phyloP scores from a whole-genome alignment of 495 filamentous ascomycete genomes.

The Penicillium fimorum region DNA sequence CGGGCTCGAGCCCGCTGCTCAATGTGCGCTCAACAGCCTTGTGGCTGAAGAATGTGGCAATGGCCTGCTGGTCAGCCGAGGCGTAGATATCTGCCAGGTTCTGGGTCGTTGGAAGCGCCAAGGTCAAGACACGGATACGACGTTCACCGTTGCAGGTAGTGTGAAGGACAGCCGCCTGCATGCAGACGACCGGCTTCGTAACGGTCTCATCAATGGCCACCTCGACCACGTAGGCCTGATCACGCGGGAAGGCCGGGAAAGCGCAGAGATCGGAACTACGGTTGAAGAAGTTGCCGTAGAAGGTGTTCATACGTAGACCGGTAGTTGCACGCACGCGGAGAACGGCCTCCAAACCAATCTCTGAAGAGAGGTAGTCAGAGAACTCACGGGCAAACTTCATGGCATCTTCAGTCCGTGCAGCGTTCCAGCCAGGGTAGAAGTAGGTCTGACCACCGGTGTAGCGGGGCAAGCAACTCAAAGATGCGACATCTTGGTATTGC shows the following conservation, averaged over 20 bases:
- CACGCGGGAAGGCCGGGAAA: conserved; percentile 95
- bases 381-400: conserved; percentile 97
- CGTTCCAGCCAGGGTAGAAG: conserved; percentile 98
- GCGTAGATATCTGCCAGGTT: conserved; percentile 89
- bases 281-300: conserved; percentile 99
- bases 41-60: conserved; percentile 93
- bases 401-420: conserved; percentile 85
- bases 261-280: conserved; percentile 94
- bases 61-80: conserved; percentile 88
- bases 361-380: conserved; percentile 89
- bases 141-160: conserved; percentile 97
- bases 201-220: conserved; percentile 96
- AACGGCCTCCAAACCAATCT: conserved; percentile 95
- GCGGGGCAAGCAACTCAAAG: conserved; percentile 86
- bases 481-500: conserved; percentile 95
- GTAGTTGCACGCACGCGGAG: conserved; percentile 94
- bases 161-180: conserved; percentile 96
- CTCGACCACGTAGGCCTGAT: conserved; percentile 98
- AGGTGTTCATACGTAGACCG: conserved; percentile 91
- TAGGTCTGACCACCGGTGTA: conserved; percentile 98
- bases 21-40: conserved; percentile 93
- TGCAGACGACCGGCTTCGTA: conserved; percentile 87
- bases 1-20: conserved; percentile 82
- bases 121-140: conserved; percentile 89
- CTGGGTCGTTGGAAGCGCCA: conserved; percentile 88